Base-by-base conservation (phyloP, 768 basidiomycete species). In the Boletus huronensis region DNA sequence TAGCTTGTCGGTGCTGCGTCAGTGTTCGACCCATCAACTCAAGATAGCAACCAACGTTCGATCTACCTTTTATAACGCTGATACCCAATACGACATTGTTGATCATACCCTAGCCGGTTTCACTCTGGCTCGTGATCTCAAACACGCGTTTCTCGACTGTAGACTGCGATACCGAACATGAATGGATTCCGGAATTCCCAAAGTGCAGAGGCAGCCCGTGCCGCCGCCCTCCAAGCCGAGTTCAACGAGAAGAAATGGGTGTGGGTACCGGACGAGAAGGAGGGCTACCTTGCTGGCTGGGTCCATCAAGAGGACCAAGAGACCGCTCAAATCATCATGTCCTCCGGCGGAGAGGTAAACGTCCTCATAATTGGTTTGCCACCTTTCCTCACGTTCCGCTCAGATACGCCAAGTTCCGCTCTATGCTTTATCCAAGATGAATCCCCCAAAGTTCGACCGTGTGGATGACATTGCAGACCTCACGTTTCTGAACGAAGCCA, bases 161-260 rank as follows among this genome's bases (percentile, higher is more conserved):
- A 23, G 40, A 51, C 19, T 25, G 50, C 48, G 50, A 53, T 48
- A 50, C 54, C 50, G 36, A 50, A 52, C 34, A 85, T 84, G 82
- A 77, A 77, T 59, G 73, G 72, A 51, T 74, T n/a, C n/a, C n/a
- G 77, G 40, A 74, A 69, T 46, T 79, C 82, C 39, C 79, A 78
- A 54, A 79, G 74, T 57, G 79, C 77, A 43, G 93, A 93, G 70
- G 87, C 87, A 38, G 89, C 93, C 8, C 78, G 87, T 50, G 87
- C 85, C 17, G 92, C 93, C 21, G 93, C 92, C 19, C 82, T 87
- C n/a, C 91, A 94, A 68, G 92, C 93, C 10, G 93, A 95, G 71
- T 96, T 94, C 73, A 95, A 93, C 69, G 93, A 93, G 79, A 97
- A 95, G 87, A 91, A 87, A 76, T 96, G 95, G 90, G 93, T 98